Base-by-base conservation (phyloP, 371 early-diverging fungal genomes). In the Rhizopus stolonifer region DNA sequence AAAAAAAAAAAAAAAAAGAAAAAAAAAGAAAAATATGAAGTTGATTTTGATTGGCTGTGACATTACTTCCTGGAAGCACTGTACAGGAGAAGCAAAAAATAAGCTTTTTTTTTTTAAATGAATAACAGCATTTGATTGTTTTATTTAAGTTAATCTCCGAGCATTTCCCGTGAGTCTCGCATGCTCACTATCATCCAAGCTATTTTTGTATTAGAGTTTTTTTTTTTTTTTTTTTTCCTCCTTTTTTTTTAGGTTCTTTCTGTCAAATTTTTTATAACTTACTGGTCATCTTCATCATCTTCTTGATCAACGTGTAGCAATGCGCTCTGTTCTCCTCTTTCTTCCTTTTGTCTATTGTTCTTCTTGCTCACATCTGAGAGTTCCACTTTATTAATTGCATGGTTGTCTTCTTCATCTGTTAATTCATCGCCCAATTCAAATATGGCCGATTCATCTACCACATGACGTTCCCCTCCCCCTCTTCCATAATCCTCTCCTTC, bases 391-490 rank as follows among this genome's bases (percentile, higher is more conserved):
- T 54, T 34, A 14, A 61, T 54, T 9, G 54, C 61, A 32, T 58
- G 61, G 23, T 60, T 60, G 1, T 64, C 67, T 22, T 76, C 80
- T 19, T 81, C 80, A 32, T 82, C 83, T 15, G 72, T 74, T 8
- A 72, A 63, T 58, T 82, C 82, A 39, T 79, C 83, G 3, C 86
- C 86, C n/a, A 86, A 68, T 54, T 84, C 84, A 65, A 86, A 86
- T 26, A 85, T 75, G 18, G 80, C 83, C 4, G 73, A 67, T 15
- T 78, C 81, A 43, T 79, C 81, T 14, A 77, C 79, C 11, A 61
- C 7, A 22, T 46, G 36, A 17, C 54, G 47, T 3, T 49, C 46
- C 3, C 51, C 52, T 9, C 49, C 10, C 7, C 4, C 33, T 11
- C 14, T 21, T 14, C 60, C 50, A n/a, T 72, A 70, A n/a, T 67